A percentile compares a stretch with the other conserved stretches of the same genome.
phyloP scores from a whole-genome alignment of 176 grass and related monocot species.

The Avena eriantha region DNA sequence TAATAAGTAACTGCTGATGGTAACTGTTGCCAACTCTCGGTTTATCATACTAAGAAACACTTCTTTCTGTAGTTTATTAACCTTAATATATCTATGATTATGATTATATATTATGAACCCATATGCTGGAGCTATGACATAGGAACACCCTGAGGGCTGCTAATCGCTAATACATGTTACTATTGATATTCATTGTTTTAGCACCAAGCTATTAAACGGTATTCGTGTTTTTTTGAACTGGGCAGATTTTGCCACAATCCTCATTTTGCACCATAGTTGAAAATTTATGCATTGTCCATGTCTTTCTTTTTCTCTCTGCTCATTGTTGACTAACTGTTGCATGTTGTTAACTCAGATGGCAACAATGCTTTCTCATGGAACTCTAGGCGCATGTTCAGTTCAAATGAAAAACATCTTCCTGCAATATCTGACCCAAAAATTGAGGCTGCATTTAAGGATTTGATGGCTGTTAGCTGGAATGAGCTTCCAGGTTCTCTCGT shows the following conservation, averaged over 20 bases:
- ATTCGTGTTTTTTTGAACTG: not conserved
- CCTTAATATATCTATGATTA: not conserved
- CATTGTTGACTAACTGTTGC: constrained; percentile 19
- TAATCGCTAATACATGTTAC: not conserved
- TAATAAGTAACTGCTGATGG: not conserved
- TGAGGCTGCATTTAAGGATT: constrained; percentile 90
- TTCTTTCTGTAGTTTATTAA: not conserved
- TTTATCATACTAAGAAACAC: not conserved
- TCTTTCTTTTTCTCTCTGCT: constrained; percentile 15
- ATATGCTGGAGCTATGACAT: not conserved
- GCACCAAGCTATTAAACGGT: not conserved
- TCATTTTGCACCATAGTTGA: not conserved
- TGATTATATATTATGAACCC: not conserved
- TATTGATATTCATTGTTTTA: not conserved
- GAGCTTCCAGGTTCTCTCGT: constrained; percentile 79
- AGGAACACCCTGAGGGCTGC: not conserved
- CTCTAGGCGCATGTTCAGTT: constrained; percentile 64
- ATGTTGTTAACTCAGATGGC: constrained; percentile 47
- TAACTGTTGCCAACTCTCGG: not conserved
- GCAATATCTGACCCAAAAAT: constrained; percentile 74
- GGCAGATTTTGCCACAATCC: not conserved
- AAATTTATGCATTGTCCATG: not conserved
- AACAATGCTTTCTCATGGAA: constrained; percentile 55
- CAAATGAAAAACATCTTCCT: constrained; percentile 71
- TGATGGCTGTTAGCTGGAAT: constrained; percentile 89